These are phyloP conservation scores for Excoecaria cochinchinensis DNA, from an alignment of 345 rosid species.

Conservation along the genomic window DNA sequence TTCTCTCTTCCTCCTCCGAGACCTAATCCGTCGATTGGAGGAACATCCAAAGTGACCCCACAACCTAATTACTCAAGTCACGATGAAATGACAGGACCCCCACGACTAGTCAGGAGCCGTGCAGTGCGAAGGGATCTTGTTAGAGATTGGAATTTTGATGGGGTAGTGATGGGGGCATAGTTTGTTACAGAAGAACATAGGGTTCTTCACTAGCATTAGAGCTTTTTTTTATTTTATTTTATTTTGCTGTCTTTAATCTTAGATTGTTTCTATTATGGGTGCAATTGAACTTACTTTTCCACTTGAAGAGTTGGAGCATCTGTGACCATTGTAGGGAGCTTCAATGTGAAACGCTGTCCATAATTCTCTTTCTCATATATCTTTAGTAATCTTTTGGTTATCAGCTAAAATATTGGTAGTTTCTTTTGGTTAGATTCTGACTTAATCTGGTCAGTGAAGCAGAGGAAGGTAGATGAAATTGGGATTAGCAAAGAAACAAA, in stretches of 20 bases:
- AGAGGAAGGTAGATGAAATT: too few species aligned
- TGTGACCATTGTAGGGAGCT: slow-evolving; percentile 23
- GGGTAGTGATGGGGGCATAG: slow-evolving; percentile 53
- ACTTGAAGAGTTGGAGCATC: slow-evolving; percentile 28
- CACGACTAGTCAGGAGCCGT: slow-evolving; percentile 77
- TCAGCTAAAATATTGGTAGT: slow-evolving; percentile 7
- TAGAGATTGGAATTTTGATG: slow-evolving; percentile 94
- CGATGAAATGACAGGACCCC: slow-evolving; percentile 53
- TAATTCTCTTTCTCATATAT: background rate
- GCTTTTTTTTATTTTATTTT: background rate
- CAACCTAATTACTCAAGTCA: slow-evolving; percentile 51
- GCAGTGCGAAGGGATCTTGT: slow-evolving; percentile 92
- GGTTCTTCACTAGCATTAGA: slow-evolving; percentile 21
- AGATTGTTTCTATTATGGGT: slow-evolving; percentile 18
- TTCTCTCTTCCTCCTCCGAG: slow-evolving; percentile 63
- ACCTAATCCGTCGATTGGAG: slow-evolving; percentile 32
- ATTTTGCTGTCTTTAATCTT: slow-evolving; percentile 3
- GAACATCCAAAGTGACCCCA: slow-evolving; percentile 89
- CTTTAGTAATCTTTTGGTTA: background rate
- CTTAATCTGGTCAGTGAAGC: too few species aligned
- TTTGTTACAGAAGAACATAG: background rate
- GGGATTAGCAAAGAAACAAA: too few species aligned
- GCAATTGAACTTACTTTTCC: slow-evolving; percentile 26
- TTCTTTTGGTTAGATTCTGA: slow-evolving; percentile 45
- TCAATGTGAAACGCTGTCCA: slow-evolving; percentile 21